Evolutionary conservation across 106 monocot genomes (phyloP).

Genomic region (Chionographis japonica): DNA sequence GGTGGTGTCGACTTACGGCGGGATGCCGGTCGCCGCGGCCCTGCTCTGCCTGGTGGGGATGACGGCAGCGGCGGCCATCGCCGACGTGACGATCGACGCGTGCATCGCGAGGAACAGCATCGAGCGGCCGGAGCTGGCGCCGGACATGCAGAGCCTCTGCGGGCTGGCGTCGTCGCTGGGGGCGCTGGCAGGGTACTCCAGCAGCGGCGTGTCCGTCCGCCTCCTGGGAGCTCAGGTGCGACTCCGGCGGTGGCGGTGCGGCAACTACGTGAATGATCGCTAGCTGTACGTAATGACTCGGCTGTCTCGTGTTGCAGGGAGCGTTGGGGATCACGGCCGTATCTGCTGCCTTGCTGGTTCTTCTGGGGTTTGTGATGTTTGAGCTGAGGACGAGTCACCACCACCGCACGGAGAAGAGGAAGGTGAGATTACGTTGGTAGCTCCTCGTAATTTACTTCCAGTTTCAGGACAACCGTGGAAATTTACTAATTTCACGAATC

Average conservation of each 20-base stretch:
- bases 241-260: background rate
- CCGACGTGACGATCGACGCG: conserved; percentile 79
- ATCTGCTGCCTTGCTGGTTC: conserved; percentile 27
- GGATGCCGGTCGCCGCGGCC: conserved; percentile 21
- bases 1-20: conserved; percentile 16
- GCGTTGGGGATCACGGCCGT: conserved; percentile 41
- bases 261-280: too few relatives aligned
- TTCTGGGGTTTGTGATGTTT: conserved; percentile 48
- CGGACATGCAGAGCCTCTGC: conserved; percentile 82
- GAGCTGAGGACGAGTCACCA: conserved; percentile 24
- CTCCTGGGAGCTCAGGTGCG: conserved; percentile 69
- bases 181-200: conserved; percentile 48
- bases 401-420: conserved; percentile 14
- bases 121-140: conserved; percentile 41
- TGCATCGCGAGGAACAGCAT: conserved; percentile 77
- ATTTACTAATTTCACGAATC: too few relatives aligned
- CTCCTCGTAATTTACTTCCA: too few relatives aligned
- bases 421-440: background rate
- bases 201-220: conserved; percentile 63
- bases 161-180: conserved; percentile 44
- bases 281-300: too few relatives aligned
- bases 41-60: conserved; percentile 47
- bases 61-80: conserved; percentile 42
- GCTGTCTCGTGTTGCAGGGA: conserved; percentile 19
- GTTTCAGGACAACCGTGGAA: too few relatives aligned